Percentiles rank a stretch among this genome's conserved stretches.
Conservation (phyloP, 176 grass and related monocot species). For the Bonia amplexicaulis region DNA sequence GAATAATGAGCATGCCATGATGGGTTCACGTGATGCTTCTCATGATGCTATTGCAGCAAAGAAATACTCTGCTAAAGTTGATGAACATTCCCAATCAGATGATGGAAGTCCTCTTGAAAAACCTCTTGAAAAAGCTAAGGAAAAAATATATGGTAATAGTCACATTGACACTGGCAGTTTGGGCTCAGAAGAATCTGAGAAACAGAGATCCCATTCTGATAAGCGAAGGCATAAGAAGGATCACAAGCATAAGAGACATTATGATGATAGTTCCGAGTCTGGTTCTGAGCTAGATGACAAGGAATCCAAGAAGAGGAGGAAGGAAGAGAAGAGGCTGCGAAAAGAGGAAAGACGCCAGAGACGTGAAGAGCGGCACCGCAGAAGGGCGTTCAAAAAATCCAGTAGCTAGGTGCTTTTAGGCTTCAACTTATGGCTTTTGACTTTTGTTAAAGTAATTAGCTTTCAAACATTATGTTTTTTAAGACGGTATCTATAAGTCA, state of each 20-base stretch:
- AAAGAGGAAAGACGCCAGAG: conserved; percentile 79
- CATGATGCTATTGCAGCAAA: conserved; percentile 20
- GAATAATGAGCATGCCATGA: conserved; percentile 2
- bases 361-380: conserved; percentile 64
- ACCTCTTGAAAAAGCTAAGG: conserved; percentile 39
- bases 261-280: conserved; percentile 56
- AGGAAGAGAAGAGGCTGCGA: conserved; percentile 64
- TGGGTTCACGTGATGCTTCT: not conserved
- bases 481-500: too few relatives aligned
- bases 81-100: conserved; percentile 26
- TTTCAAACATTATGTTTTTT: too few relatives aligned
- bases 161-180: conserved; percentile 39
- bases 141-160: conserved; percentile 19
- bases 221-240: conserved; percentile 63
- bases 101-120: conserved; percentile 46
- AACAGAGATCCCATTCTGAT: conserved; percentile 43
- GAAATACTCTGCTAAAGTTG: conserved; percentile 26
- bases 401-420: too few relatives aligned
- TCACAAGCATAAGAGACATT: conserved; percentile 60
- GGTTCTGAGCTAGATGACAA: conserved; percentile 53
- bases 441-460: too few relatives aligned
- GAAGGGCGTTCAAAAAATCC: conserved; percentile 21
- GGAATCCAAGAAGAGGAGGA: conserved; percentile 61
- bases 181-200: conserved; percentile 50
- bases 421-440: too few relatives aligned